Conservation (phyloP, 306 rosid genomes). For the Urtica urens region DNA sequence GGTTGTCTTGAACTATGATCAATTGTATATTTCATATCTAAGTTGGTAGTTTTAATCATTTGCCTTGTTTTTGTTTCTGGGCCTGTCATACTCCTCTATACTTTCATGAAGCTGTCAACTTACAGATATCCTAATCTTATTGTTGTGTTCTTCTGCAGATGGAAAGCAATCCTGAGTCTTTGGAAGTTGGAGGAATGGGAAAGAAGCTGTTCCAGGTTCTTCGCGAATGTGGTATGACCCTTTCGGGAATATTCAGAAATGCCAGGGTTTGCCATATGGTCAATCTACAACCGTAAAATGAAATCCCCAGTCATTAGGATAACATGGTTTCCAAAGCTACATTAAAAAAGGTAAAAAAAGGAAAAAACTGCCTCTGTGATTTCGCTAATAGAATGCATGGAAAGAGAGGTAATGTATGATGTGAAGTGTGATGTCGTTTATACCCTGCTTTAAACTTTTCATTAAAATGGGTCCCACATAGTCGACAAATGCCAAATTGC, state of each 20-base stretch:
- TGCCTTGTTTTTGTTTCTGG: neutral
- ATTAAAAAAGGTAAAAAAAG: too few relatives aligned
- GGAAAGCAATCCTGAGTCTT: constrained; percentile 3
- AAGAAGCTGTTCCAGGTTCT: neutral
- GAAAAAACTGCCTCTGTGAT: neutral
- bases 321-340: neutral
- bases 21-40: too few relatives aligned
- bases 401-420: too few relatives aligned
- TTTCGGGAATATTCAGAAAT: neutral
- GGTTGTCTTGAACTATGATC: neutral
- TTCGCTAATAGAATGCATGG: neutral
- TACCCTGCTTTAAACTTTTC: too few relatives aligned
- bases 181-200: neutral
- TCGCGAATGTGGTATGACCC: neutral
- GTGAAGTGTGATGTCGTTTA: too few relatives aligned
- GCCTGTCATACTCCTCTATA: neutral
- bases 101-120: neutral
- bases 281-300: neutral
- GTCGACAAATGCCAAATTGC: too few relatives aligned
- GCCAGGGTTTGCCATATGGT: neutral
- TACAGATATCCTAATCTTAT: constrained; percentile 18
- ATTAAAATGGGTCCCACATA: too few relatives aligned
- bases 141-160: constrained; percentile 33
- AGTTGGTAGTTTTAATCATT: too few relatives aligned
- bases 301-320: neutral